These are phyloP conservation scores for Coniochaeta prunicola DNA, from an alignment of 2,329 filamentous ascomycete genomes.

Conservation along the genomic window DNA sequence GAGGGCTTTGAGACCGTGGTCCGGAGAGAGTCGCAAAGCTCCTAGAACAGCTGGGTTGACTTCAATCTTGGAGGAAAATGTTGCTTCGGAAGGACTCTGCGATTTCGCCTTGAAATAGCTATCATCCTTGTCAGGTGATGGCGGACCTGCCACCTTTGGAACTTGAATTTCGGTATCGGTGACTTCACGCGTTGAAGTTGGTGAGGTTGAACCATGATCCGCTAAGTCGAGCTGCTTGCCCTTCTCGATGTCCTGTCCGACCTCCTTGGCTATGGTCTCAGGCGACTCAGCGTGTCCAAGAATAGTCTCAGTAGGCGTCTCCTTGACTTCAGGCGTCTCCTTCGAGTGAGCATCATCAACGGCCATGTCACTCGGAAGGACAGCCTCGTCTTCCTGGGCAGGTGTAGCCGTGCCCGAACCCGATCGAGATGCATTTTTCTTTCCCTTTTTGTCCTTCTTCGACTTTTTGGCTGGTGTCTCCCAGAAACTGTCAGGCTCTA, in stretches of 20 bases:
- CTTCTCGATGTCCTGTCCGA: slow-evolving; percentile 6
- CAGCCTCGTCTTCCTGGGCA: neutral
- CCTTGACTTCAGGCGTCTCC: neutral
- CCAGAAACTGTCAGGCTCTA: neutral
- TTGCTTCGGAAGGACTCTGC: neutral
- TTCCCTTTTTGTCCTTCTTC: slow-evolving; percentile 7
- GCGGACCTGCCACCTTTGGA: neutral
- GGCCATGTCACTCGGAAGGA: neutral
- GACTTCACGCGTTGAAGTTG: neutral
- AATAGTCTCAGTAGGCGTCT: neutral
- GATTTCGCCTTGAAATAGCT: neutral
- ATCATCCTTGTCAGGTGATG: neutral
- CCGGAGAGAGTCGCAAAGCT: slow-evolving; percentile 7
- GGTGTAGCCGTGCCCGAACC: neutral
- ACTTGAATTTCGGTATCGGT: neutral
- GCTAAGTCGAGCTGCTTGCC: slow-evolving; percentile 6
- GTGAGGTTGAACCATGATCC: neutral
- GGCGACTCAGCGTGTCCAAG: neutral
- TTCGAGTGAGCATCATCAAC: neutral
- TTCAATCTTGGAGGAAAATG: slow-evolving; percentile 10
- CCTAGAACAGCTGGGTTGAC: slow-evolving; percentile 15
- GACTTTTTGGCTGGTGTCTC: slow-evolving; percentile 8
- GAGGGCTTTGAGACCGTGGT: slow-evolving; percentile 4
- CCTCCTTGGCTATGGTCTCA: neutral
- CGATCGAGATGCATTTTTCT: neutral